Evolutionary conservation across 2,329 filamentous ascomycete species (phyloP).

Genomic region (Onygenales sp.): DNA sequence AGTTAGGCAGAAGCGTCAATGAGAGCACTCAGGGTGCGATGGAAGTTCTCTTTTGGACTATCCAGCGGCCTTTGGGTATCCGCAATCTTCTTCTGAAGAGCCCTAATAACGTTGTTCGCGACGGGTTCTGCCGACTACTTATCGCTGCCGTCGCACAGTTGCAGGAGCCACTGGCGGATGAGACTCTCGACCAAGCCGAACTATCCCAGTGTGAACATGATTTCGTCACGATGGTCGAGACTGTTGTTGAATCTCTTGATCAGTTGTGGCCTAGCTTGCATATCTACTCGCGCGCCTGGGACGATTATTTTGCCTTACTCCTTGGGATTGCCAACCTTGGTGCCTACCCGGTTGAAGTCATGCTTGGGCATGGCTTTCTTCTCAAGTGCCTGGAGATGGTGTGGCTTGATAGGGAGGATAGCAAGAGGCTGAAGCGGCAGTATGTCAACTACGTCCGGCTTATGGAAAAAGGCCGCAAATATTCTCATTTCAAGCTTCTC

Average conservation of each 20-base stretch:
- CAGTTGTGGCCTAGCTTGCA: slow-evolving; percentile 56
- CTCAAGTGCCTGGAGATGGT: slow-evolving; percentile 50
- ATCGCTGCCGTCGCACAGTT: slow-evolving; percentile 45
- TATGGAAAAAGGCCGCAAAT: slow-evolving; percentile 38
- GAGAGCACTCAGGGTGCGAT: slow-evolving; percentile 48
- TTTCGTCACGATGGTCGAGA: slow-evolving; percentile 22
- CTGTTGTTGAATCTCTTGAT: slow-evolving; percentile 40
- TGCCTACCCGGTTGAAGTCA: slow-evolving; percentile 44
- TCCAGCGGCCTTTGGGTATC: slow-evolving; percentile 46
- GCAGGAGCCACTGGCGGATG: slow-evolving; percentile 27
- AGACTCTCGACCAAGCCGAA: slow-evolving; percentile 16
- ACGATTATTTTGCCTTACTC: slow-evolving; percentile 65
- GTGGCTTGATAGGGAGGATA: slow-evolving; percentile 45
- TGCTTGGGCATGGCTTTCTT: slow-evolving; percentile 56
- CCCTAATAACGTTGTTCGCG: slow-evolving; percentile 47
- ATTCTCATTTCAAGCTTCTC: slow-evolving; percentile 33
- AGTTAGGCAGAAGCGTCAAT: slow-evolving; percentile 43
- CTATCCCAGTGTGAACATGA: slow-evolving; percentile 17
- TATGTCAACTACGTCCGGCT: slow-evolving; percentile 39
- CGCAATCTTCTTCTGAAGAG: slow-evolving; percentile 57
- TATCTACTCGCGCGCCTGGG: slow-evolving; percentile 56
- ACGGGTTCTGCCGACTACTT: slow-evolving; percentile 43
- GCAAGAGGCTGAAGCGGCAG: slow-evolving; percentile 43
- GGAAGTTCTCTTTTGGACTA: slow-evolving; percentile 54
- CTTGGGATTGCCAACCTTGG: slow-evolving; percentile 57